Conservation (phyloP, 306 rosid species). For the Citrullus amarus region DNA sequence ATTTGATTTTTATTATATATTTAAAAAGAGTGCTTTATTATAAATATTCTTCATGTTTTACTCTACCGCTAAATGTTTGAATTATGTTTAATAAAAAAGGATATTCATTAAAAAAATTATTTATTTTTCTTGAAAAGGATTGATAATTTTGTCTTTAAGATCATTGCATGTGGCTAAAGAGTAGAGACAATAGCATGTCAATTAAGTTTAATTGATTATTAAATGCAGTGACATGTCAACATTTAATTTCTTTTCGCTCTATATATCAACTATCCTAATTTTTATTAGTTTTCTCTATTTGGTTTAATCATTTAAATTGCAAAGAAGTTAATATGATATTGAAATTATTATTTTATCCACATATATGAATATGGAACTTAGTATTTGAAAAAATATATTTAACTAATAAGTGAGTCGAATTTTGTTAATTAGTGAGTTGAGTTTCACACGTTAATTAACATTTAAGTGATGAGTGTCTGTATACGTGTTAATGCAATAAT, state of each 20-base stretch:
- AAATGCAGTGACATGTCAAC: background rate
- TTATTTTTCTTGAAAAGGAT: background rate
- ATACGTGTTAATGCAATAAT: no score
- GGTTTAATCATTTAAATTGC: no score
- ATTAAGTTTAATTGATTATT: background rate
- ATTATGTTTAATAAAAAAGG: background rate
- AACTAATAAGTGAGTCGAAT: background rate
- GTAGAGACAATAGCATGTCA: background rate
- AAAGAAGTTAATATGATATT: background rate
- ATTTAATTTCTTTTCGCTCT: background rate
- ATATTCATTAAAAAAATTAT: no score
- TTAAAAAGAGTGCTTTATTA: no score
- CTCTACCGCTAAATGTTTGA: background rate
- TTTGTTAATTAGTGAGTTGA: background rate
- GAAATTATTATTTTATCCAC: background rate
- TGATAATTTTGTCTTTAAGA: background rate
- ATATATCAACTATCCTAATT: background rate
- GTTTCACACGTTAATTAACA: background rate
- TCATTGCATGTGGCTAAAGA: background rate
- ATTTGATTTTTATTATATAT: no score
- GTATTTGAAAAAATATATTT: background rate
- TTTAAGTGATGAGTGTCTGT: background rate
- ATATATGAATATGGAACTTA: background rate
- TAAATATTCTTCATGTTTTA: background rate
- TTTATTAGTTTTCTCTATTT: no score